Evolutionary conservation across 805 yeast genomes (phyloP).

Genomic region (Hanseniaspora pseudoguilliermondii): DNA sequence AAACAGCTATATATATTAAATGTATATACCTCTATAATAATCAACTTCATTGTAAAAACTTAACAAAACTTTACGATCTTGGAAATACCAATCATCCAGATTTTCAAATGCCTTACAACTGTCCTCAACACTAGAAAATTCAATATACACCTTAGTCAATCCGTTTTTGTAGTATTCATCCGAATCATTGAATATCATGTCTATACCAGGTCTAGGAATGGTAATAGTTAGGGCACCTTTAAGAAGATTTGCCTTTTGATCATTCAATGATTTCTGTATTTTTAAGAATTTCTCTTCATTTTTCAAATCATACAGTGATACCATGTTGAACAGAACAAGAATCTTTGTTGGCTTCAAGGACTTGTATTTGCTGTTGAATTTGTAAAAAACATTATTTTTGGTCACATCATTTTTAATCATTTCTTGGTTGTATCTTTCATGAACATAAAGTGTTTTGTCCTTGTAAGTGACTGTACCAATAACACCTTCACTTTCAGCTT

Average conservation of each 20-base stretch:
- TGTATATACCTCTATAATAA: slow-evolving; percentile 9
- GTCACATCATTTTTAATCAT: neutral
- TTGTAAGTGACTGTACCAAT: neutral
- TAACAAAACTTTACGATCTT: slow-evolving; percentile 36
- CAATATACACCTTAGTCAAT: slow-evolving; percentile 59
- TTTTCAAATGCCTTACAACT: slow-evolving; percentile 45
- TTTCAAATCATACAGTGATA: slow-evolving; percentile 50
- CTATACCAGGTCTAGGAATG: slow-evolving; percentile 45
- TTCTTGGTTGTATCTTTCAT: neutral
- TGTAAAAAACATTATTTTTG: neutral
- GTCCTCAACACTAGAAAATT: slow-evolving; percentile 40
- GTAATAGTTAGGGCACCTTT: slow-evolving; percentile 37
- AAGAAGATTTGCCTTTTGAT: slow-evolving; percentile 32
- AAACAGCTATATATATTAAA: neutral
- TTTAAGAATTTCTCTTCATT: slow-evolving; percentile 38
- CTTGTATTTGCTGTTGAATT: neutral
- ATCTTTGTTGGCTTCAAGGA: slow-evolving; percentile 31
- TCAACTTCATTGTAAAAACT: slow-evolving; percentile 10
- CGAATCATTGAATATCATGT: slow-evolving; percentile 29
- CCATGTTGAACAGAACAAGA: slow-evolving; percentile 51
- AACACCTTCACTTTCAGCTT: neutral
- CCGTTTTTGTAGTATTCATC: slow-evolving; percentile 34
- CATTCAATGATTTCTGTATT: slow-evolving; percentile 38
- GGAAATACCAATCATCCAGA: slow-evolving; percentile 53
- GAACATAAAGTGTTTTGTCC: neutral